These are phyloP conservation scores for Colletotrichum tropicale DNA, from an alignment of 2,329 filamentous ascomycete genomes.

Conservation along the genomic window DNA sequence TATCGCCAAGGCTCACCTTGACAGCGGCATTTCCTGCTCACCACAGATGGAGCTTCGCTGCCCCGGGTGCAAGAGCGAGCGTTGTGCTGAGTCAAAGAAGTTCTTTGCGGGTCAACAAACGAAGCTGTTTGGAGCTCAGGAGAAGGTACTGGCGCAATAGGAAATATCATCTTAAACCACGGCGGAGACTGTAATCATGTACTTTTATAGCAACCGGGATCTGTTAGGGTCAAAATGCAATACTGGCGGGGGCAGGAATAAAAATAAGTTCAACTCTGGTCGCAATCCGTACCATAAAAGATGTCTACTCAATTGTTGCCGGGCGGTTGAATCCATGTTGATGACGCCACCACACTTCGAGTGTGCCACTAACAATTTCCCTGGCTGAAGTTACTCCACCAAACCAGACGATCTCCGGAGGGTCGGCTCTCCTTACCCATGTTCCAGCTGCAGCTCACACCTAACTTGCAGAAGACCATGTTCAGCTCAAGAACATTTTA, in stretches of 20 bases:
- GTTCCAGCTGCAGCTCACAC: neutral
- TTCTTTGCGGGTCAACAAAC: slow-evolving; percentile 57
- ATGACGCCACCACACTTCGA: slow-evolving; percentile 12
- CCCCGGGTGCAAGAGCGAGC: slow-evolving; percentile 89
- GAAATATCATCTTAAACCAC: neutral
- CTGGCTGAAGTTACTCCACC: neutral
- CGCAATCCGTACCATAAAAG: neutral
- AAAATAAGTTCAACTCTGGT: neutral
- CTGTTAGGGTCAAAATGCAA: slow-evolving; percentile 1
- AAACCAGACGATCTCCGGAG: neutral
- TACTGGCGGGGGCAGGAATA: neutral
- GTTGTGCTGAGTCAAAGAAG: slow-evolving; percentile 79
- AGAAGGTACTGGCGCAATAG: slow-evolving; percentile 2
- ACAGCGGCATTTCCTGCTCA: slow-evolving; percentile 71
- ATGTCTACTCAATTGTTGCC: neutral
- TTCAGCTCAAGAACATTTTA: neutral
- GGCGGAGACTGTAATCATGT: slow-evolving; percentile 3
- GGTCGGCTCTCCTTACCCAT: neutral
- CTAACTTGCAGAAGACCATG: neutral
- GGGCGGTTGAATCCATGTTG: neutral
- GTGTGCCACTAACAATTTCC: slow-evolving; percentile 13
- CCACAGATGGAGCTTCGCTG: slow-evolving; percentile 89
- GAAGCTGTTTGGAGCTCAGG: neutral
- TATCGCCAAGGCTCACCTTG: slow-evolving; percentile 81
- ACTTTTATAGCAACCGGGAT: neutral